Base-by-base conservation (phyloP, 805 yeast genomes). In the Candida ponderosae region DNA sequence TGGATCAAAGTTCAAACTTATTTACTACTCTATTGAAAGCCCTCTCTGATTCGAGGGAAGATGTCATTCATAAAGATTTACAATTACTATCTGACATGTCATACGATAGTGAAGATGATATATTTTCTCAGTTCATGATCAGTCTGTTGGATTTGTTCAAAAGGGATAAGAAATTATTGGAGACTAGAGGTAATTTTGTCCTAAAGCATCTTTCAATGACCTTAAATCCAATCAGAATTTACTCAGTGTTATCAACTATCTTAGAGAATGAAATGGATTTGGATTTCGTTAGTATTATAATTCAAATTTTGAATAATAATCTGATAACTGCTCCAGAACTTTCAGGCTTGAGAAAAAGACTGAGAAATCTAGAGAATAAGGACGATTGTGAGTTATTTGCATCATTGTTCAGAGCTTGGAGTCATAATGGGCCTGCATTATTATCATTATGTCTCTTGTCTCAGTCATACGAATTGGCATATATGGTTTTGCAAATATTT, bases 381-480 rank as follows among this genome's bases (percentile, higher is more conserved):
- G 78, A 74, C 28, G 93, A 85, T 39, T 76, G 80, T 66, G 58
- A 68, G 18, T 66, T 89, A 30, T 93, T 93, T 55, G 71, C 82
- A 20, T 65, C 80, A 1, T 64, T 93, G 38, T 93, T 90, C 61
- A 79, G 76, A 51, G 79, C 94, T 40, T 93, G 98, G 98, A 79
- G 95, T 46, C 81, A 81, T 42, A 90, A 87, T 54, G 79, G 96
- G 0, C 88, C 94, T 2, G 89, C 97, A 5, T 84, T 89, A 0
- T 63, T 93, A 31, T 79, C 95, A 2, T 67, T 93, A 17, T 88
- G 97, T 49, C 65, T 93, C 29, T 64, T 90, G 13, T 83, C 97
- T 0, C 89, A 89, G 38, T 84, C 86, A 38, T 90, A 93, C 56
- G 93, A 87, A 52, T 68, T 89, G 42, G 93, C 96, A 0, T 90